These are phyloP conservation scores for Lipomyces lipofer DNA, from an alignment of 805 yeast genomes.

Conservation along the genomic window DNA sequence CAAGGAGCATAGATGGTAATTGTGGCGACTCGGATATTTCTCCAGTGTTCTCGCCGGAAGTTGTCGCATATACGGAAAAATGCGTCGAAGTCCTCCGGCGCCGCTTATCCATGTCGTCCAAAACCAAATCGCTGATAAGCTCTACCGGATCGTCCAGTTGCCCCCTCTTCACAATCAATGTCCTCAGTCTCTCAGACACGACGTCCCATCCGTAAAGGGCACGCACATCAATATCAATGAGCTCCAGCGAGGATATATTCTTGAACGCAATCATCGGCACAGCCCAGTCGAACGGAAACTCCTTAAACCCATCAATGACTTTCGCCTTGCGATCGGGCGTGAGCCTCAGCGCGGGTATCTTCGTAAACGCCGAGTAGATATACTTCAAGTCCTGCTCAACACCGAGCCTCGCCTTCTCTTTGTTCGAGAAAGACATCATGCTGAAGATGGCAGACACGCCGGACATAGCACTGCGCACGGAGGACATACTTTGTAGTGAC, in stretches of 20 bases:
- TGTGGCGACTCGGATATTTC: constrained; percentile 3
- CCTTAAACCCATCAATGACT: constrained; percentile 62
- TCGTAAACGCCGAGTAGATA: constrained; percentile 62
- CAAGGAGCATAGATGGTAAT: neutral
- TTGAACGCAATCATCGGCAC: constrained; percentile 64
- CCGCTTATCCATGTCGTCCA: constrained; percentile 50
- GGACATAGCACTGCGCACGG: constrained; percentile 44
- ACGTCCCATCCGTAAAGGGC: constrained; percentile 67
- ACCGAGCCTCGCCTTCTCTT: constrained; percentile 29
- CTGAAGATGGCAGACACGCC: constrained; percentile 48
- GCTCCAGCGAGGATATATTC: constrained; percentile 61
- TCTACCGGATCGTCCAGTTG: constrained; percentile 56
- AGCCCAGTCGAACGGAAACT: constrained; percentile 69
- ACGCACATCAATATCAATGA: constrained; percentile 61
- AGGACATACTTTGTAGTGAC: constrained; percentile 32
- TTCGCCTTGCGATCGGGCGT: constrained; percentile 61
- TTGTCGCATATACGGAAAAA: constrained; percentile 5
- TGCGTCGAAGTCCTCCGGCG: constrained; percentile 41
- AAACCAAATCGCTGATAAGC: constrained; percentile 50
- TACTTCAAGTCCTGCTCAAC: constrained; percentile 43
- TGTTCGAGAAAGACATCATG: constrained; percentile 30
- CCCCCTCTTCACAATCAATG: constrained; percentile 54
- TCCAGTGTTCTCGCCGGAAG: neutral
- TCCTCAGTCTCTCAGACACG: constrained; percentile 55
- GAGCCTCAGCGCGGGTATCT: constrained; percentile 61